These are phyloP conservation scores for Huntiella moniliformis DNA, from an alignment of 2,329 filamentous ascomycete species.

Conservation along the genomic window DNA sequence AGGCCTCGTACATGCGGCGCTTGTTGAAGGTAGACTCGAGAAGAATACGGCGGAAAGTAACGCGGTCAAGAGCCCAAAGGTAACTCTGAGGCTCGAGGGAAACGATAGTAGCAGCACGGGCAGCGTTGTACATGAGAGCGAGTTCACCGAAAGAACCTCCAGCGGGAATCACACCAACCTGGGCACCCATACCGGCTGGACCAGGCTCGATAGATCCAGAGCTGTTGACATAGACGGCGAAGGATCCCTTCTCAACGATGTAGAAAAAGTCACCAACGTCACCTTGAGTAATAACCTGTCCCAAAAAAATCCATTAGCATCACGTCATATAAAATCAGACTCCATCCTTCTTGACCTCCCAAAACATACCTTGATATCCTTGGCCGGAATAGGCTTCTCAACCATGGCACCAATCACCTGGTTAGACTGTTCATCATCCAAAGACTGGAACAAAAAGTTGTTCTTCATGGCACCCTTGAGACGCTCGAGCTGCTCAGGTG, in stretches of 20 bases:
- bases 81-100: slow-evolving; percentile 62
- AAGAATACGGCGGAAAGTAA: slow-evolving; percentile 92
- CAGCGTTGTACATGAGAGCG: slow-evolving; percentile 96
- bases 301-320: too few relatives aligned
- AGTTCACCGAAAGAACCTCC: slow-evolving; percentile 94
- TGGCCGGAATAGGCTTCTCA: slow-evolving; percentile 88
- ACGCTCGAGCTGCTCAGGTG: slow-evolving; percentile 58
- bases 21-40: slow-evolving; percentile 97
- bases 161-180: slow-evolving; percentile 64
- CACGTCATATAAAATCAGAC: not conserved
- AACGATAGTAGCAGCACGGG: slow-evolving; percentile 82
- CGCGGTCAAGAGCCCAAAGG: slow-evolving; percentile 83
- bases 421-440: slow-evolving; percentile 79
- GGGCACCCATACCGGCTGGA: slow-evolving; percentile 60
- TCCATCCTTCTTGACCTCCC: too few relatives aligned
- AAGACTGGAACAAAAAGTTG: slow-evolving; percentile 86
- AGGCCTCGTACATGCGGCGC: slow-evolving; percentile 90
- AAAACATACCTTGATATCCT: slow-evolving; percentile 48
- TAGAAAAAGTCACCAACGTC: slow-evolving; percentile 97
- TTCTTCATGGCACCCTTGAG: slow-evolving; percentile 64
- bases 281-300: slow-evolving; percentile 80
- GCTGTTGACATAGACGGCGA: slow-evolving; percentile 78
- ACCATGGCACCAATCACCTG: slow-evolving; percentile 80
- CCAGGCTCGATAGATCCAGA: slow-evolving; percentile 63
- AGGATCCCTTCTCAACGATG: slow-evolving; percentile 76